Percentiles rank a stretch among this genome's conserved stretches.
Conservation (phyloP, 2,329 filamentous ascomycete species). For the Calonectria pauciramosa region DNA sequence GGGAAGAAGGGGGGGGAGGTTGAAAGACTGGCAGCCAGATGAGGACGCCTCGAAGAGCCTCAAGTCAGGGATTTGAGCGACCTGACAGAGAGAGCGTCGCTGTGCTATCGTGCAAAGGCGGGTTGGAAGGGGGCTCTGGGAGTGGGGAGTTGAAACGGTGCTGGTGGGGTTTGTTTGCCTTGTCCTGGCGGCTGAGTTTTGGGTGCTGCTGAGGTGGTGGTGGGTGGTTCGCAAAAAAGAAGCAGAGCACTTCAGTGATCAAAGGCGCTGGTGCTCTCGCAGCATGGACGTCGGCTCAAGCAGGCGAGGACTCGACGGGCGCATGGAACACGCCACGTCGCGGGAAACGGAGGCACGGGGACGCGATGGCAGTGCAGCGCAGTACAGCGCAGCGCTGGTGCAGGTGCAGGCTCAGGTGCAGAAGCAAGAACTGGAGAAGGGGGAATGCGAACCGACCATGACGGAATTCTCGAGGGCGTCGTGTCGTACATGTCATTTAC, state of each 20-base stretch:
- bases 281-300: background rate
- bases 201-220: background rate
- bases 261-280: background rate
- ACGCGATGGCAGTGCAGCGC: conserved; percentile 12
- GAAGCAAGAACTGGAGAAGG: background rate
- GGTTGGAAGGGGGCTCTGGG: background rate
- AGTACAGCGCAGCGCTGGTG: background rate
- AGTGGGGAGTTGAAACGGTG: conserved; percentile 29
- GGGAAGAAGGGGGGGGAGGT: conserved; percentile 15
- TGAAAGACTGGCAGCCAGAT: conserved; percentile 12
- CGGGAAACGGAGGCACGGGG: conserved; percentile 3
- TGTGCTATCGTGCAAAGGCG: background rate
- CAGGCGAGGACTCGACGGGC: background rate
- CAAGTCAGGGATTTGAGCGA: background rate
- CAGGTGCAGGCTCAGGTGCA: background rate
- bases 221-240: conserved; percentile 16
- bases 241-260: background rate
- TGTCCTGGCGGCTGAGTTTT: background rate
- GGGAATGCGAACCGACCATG: conserved; percentile 1
- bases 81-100: background rate
- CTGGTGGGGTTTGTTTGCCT: conserved; percentile 25
- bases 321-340: conserved; percentile 21
- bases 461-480: conserved; percentile 10
- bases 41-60: background rate
- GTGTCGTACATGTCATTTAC: conserved; percentile 12